Conservation (phyloP, 768 basidiomycete species). For the Lentinula aciculospora region DNA sequence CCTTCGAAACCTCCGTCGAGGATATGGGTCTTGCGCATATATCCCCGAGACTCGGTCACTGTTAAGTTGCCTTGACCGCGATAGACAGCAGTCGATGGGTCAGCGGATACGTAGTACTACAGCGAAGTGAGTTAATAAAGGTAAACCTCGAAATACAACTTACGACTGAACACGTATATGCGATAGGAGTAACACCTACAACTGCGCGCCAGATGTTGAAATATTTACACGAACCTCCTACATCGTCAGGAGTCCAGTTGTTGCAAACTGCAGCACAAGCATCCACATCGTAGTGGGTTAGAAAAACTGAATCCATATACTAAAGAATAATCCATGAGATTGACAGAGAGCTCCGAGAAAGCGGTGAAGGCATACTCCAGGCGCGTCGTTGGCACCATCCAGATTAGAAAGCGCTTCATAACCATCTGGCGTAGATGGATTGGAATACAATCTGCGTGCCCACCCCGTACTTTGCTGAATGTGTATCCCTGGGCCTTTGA, state of each 20-base stretch:
- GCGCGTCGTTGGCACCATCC: conserved; percentile 41
- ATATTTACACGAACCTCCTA: conserved; percentile 41
- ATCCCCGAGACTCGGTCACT: conserved; percentile 43
- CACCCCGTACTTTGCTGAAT: conserved; percentile 40
- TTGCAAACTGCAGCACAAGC: conserved; percentile 42
- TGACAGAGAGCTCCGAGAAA: not conserved
- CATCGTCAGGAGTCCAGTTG: conserved; percentile 31
- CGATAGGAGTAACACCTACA: conserved; percentile 38
- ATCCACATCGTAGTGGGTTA: conserved; percentile 40
- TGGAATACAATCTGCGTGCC: conserved; percentile 27
- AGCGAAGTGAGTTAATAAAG: not conserved
- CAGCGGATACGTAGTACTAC: conserved; percentile 39
- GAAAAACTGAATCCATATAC: conserved; percentile 50
- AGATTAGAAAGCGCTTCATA: conserved; percentile 40
- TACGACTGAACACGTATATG: conserved; percentile 46
- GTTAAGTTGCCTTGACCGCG: conserved; percentile 38
- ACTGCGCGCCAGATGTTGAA: conserved; percentile 52
- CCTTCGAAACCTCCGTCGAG: conserved; percentile 41
- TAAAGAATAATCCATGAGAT: not conserved
- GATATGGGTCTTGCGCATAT: conserved; percentile 31
- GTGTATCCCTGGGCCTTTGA: conserved; percentile 30
- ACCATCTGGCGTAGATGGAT: conserved; percentile 35
- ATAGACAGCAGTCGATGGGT: conserved; percentile 40
- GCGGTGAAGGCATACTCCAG: conserved; percentile 26
- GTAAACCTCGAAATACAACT: conserved; percentile 9